Base-by-base conservation (phyloP, 345 rosid genomes). In the Triadica sebifera region DNA sequence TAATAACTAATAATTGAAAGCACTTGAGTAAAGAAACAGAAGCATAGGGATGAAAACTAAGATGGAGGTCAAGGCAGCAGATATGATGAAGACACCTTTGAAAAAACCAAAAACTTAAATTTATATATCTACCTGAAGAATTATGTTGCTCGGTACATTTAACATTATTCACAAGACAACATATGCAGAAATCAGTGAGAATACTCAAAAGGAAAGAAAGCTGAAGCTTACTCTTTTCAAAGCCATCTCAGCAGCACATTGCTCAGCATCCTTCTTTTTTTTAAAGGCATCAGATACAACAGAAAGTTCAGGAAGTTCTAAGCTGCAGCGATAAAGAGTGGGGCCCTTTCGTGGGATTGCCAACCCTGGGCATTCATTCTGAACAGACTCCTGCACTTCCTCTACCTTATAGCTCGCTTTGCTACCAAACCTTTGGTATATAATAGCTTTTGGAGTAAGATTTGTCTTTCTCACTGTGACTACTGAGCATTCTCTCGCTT, bases 221-320 rank as follows among this genome's bases (percentile, higher is more conserved):
- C 51, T 41, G 60, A 77, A 45, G 41, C 76, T 47, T 77, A 91
- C 98, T 92, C 82, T 89, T 47, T 87, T 82, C n/a, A 94, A 68
- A 59, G 97, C 98, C 80, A 86, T 76, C 84, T 94, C 87, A 59
- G 98, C 98, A 78, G 98, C 98, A 83, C 87, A 86, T 72, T 89
- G 98, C 83, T 94, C 98, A 0, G 98, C 91, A 22, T 94, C 98
- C 81, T 94, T 92, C 85, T 94, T 94, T 84, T 85, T 94, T 79
- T 76, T 87, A 60, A 79, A 92, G 8, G 79, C 81, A 24, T 70
- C 89, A 0, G 98, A 89, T 24, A 86, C 83, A 66, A 94, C 87
- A 70, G 82, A 75, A 52, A 87, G 73, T 3, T 91, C 94, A 1
- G 98, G 98, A 71, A 94, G 94, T 77, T 92, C 84, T 86, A 94